Evolutionary conservation across 2,329 filamentous ascomycete genomes (phyloP), one percentile per base, ranked within the genome.

Genomic region (Exophiala viscosa): DNA sequence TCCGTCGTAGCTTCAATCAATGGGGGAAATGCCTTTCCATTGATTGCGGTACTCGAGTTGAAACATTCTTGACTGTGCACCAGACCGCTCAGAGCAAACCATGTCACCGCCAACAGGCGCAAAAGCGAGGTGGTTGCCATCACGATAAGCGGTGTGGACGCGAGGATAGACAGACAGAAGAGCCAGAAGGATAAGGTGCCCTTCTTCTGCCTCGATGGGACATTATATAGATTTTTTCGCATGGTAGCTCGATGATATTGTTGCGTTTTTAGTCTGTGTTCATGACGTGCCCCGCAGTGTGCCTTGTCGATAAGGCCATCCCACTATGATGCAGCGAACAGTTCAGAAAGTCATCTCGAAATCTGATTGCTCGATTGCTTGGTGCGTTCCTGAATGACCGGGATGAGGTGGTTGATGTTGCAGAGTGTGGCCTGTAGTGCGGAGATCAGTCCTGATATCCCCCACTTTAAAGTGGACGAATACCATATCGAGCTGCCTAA

Each of bases 1-100:
- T 81, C 78, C 1, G 72, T 69, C 0, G 75, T 77, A 10, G 74
- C 79, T 59, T 81, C 72, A 14, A 80, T 67, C 28, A 84, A 66
- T 6, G 65, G 61, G 9, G 70, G 70, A 50, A 66, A 67, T 4
- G 50, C 38, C 23, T 57, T 52, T 5, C 55, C 58, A 20, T 53
- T 54, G 36, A 60, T 58, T 9, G 52, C 42, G 28, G 57, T 60
- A 36, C 40, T 52, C 48, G 39, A 31, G 31, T 55, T 57, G 14
- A 11, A 57, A 41, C 48, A 57, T 50, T 45, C 34, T 23, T 42
- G 43, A 23, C 54, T 44, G 11, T 41, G 28, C 8, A 31, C 34
- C 40, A 52, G 15, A 39, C 13, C 11, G 20, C 6, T 18, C 48
- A 58, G 13, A 13, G 33, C 50, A 15, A 46, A 36, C n/a, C 41